Evolutionary conservation across 2,329 filamentous ascomycete species (phyloP).

Genomic region (Teratosphaeria destructans): DNA sequence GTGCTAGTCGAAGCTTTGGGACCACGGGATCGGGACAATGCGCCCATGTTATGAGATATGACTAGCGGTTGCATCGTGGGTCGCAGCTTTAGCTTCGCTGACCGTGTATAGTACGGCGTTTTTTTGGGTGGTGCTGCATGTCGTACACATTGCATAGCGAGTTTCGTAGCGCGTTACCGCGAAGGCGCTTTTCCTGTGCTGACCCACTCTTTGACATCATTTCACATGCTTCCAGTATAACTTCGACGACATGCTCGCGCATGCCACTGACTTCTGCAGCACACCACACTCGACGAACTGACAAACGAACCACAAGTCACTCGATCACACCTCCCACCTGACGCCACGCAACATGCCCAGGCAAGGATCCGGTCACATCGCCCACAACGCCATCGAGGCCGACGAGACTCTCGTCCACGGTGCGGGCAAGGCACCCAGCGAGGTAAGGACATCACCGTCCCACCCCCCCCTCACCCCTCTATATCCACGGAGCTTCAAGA

Average conservation of each 20-base stretch:
- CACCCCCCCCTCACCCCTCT: not conserved
- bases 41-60: not conserved
- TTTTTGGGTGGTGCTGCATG: not conserved
- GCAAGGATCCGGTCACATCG: not conserved
- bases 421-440: constrained; percentile 16
- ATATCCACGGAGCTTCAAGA: not conserved
- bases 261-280: not conserved
- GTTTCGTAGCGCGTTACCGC: not conserved
- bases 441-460: constrained; percentile 16
- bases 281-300: not conserved
- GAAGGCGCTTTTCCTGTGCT: not conserved
- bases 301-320: not conserved
- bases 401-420: constrained; percentile 30
- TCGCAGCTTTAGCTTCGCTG: constrained; percentile 30
- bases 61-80: constrained; percentile 11
- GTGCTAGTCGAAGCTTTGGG: constrained; percentile 42
- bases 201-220: not conserved
- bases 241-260: not conserved
- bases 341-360: constrained; percentile 4
- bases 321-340: not conserved
- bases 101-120: constrained; percentile 15
- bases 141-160: not conserved
- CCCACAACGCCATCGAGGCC: constrained; percentile 30
- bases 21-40: not conserved
- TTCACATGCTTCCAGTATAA: not conserved